A percentile compares a stretch with the other conserved stretches of the same genome.
Conservation (phyloP, 495 filamentous ascomycete species). For the Parathielavia appendiculata region DNA sequence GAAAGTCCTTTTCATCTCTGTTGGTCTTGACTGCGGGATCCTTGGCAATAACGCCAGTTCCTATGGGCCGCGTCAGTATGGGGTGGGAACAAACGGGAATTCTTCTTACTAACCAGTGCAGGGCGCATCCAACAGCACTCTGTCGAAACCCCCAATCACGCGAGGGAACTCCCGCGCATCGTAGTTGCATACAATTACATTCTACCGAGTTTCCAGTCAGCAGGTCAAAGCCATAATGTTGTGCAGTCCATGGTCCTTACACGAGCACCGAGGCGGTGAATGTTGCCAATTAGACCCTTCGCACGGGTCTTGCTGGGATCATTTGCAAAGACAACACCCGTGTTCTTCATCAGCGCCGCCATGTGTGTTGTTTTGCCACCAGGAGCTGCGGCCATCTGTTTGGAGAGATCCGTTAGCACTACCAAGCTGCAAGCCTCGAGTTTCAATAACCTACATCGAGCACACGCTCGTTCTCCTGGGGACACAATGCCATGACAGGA, state of each 20-base stretch:
- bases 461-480: slow-evolving; percentile 84
- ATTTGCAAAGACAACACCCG: slow-evolving; percentile 92
- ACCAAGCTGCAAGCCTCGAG: background rate
- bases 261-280: slow-evolving; percentile 87
- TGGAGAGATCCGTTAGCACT: slow-evolving; percentile 36
- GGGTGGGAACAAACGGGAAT: too few relatives aligned
- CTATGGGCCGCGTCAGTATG: slow-evolving; percentile 4
- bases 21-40: slow-evolving; percentile 94
- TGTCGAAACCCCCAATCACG: slow-evolving; percentile 90
- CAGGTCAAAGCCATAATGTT: background rate
- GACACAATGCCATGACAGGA: slow-evolving; percentile 93
- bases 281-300: slow-evolving; percentile 96
- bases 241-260: background rate
- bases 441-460: slow-evolving; percentile 40
- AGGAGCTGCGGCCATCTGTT: slow-evolving; percentile 85
- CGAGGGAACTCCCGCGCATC: slow-evolving; percentile 89
- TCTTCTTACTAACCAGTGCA: slow-evolving; percentile 33
- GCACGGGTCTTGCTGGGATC: slow-evolving; percentile 89
- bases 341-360: slow-evolving; percentile 97
- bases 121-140: slow-evolving; percentile 40
- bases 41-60: slow-evolving; percentile 80
- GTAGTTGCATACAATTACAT: slow-evolving; percentile 91
- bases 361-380: slow-evolving; percentile 98
- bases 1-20: slow-evolving; percentile 91
- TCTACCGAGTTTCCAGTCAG: slow-evolving; percentile 33